Conservation (phyloP, 2,329 filamentous ascomycete genomes). For the Exophiala calicioides region DNA sequence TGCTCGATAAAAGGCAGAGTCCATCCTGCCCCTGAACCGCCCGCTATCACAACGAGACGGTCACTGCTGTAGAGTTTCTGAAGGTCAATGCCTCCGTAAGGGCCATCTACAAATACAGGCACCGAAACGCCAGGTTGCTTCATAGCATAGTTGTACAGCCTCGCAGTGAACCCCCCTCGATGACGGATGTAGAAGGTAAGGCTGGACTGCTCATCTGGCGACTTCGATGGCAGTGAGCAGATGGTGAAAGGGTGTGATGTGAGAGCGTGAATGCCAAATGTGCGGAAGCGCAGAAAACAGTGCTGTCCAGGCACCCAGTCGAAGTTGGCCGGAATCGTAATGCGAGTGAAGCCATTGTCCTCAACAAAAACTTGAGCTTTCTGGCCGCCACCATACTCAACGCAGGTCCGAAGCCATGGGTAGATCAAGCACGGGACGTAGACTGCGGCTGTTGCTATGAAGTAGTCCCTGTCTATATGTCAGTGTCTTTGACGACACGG, state of each 20-base stretch:
- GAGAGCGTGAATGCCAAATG: slow-evolving; percentile 45
- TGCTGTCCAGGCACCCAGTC: slow-evolving; percentile 58
- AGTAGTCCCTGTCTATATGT: slow-evolving; percentile 55
- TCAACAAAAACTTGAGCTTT: too few species aligned
- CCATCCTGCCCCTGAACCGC: slow-evolving; percentile 59
- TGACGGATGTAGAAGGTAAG: slow-evolving; percentile 58
- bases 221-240: slow-evolving; percentile 47
- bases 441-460: slow-evolving; percentile 57
- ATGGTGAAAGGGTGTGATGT: slow-evolving; percentile 59
- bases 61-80: slow-evolving; percentile 45
- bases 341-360: slow-evolving; percentile 45
- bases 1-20: slow-evolving; percentile 51
- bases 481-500: not conserved
- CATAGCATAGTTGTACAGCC: slow-evolving; percentile 44
- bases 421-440: slow-evolving; percentile 53
- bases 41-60: slow-evolving; percentile 52
- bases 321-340: slow-evolving; percentile 48
- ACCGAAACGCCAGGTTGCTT: slow-evolving; percentile 41
- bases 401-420: slow-evolving; percentile 48
- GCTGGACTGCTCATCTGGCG: slow-evolving; percentile 15
- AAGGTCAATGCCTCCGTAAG: slow-evolving; percentile 56
- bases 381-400: too few species aligned
- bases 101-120: slow-evolving; percentile 58
- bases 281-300: slow-evolving; percentile 54
- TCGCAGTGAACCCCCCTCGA: slow-evolving; percentile 52